Percentiles rank a stretch among this genome's conserved stretches.
These are phyloP conservation scores for Rhodomyrtus tomentosa DNA, from an alignment of 345 rosid genomes.

Conservation along the genomic window DNA sequence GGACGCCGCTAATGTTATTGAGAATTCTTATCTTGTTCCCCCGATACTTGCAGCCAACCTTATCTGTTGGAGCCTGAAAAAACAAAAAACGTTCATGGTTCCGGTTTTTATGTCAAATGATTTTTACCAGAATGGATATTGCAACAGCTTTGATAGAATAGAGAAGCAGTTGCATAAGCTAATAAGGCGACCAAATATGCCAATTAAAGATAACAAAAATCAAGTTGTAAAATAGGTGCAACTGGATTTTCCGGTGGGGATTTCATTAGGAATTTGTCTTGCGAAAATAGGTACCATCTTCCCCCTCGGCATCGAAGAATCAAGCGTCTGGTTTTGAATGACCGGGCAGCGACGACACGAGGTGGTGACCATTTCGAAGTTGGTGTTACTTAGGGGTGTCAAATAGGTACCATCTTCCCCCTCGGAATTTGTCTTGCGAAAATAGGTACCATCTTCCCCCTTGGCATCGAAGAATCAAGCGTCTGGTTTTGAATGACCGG, in stretches of 20 bases:
- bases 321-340: too few relatives aligned
- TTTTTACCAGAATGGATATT: background rate
- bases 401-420: too few relatives aligned
- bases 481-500: too few relatives aligned
- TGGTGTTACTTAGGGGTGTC: too few relatives aligned
- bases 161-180: background rate
- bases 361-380: too few relatives aligned
- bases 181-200: background rate
- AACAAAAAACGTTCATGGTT: background rate
- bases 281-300: background rate
- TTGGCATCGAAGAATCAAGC: background rate
- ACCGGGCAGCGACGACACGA: too few relatives aligned
- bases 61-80: conserved; percentile 3
- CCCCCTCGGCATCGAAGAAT: background rate
- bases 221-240: background rate
- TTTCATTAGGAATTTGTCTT: background rate
- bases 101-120: background rate
- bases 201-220: background rate
- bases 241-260: background rate
- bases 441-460: background rate
- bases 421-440: background rate
- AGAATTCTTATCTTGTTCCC: conserved; percentile 13
- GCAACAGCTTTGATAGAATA: background rate
- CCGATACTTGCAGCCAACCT: conserved; percentile 2
- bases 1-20: conserved; percentile 30